Evolutionary conservation across 192 early-diverging fungal species (phyloP).

Genomic region (Borealophlyctis nickersoniae): DNA sequence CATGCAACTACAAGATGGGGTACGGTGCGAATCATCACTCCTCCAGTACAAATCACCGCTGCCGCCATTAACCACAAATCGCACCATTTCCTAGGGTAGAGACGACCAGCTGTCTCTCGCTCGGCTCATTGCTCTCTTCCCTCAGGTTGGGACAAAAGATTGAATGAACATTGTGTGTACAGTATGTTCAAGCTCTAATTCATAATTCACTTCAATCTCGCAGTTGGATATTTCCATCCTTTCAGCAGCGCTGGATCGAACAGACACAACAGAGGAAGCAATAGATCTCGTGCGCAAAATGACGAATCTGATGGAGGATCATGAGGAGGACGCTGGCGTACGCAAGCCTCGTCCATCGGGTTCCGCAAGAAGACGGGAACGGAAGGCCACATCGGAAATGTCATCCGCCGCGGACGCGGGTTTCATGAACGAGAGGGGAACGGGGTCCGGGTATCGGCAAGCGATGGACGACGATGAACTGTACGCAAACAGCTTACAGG

Average conservation of each 20-base stretch:
- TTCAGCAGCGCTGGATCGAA: slow-evolving; percentile 8
- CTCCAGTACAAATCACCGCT: too few species aligned
- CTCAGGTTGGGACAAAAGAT: not conserved
- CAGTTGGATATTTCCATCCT: not conserved
- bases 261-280: not conserved
- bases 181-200: not conserved
- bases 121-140: slow-evolving; percentile 11
- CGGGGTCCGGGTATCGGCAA: not conserved
- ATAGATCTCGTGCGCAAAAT: not conserved
- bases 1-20: too few species aligned
- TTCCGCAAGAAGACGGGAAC: not conserved
- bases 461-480: slow-evolving; percentile 7
- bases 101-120: slow-evolving; percentile 13
- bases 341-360: not conserved
- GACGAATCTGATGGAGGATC: not conserved
- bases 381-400: not conserved
- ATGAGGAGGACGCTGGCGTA: not conserved
- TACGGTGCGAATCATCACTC: too few species aligned
- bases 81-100: too few species aligned
- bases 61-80: too few species aligned
- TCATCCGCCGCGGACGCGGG: too few species aligned
- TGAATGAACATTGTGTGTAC: not conserved
- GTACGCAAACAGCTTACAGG: slow-evolving; percentile 10
- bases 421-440: not conserved
- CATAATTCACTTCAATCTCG: not conserved